Evolutionary conservation across 2,329 filamentous ascomycete species (phyloP).

Genomic region (Aspergillus versicolor): DNA sequence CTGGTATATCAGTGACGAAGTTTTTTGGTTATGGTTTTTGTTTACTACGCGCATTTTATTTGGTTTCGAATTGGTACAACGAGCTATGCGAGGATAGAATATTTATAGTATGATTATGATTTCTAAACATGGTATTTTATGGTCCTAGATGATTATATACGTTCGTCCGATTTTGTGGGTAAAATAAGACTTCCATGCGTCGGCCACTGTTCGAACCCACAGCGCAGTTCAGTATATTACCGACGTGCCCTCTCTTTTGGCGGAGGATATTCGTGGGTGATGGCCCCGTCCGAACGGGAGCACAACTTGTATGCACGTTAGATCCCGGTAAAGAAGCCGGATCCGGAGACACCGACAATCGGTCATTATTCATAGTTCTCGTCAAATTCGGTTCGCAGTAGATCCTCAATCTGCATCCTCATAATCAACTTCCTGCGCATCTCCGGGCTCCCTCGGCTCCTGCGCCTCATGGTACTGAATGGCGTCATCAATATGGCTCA

Average conservation of each 20-base stretch:
- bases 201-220: neutral
- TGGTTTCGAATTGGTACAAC: neutral
- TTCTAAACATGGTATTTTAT: neutral
- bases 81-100: conserved; percentile 1
- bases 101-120: neutral
- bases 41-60: neutral
- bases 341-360: neutral
- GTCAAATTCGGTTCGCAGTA: neutral
- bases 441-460: conserved; percentile 78
- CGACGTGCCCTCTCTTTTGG: neutral
- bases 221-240: neutral
- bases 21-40: neutral
- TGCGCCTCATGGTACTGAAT: conserved; percentile 93
- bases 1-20: neutral
- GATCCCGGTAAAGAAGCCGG: neutral
- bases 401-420: conserved; percentile 35
- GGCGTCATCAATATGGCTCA: conserved; percentile 92
- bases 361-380: neutral
- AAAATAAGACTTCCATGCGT: neutral
- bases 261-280: neutral
- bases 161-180: neutral
- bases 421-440: conserved; percentile 58
- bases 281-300: neutral
- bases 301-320: neutral
- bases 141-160: neutral